Base-by-base conservation (phyloP, 192 early-diverging fungal species). In the Powellomyces hirtus region DNA sequence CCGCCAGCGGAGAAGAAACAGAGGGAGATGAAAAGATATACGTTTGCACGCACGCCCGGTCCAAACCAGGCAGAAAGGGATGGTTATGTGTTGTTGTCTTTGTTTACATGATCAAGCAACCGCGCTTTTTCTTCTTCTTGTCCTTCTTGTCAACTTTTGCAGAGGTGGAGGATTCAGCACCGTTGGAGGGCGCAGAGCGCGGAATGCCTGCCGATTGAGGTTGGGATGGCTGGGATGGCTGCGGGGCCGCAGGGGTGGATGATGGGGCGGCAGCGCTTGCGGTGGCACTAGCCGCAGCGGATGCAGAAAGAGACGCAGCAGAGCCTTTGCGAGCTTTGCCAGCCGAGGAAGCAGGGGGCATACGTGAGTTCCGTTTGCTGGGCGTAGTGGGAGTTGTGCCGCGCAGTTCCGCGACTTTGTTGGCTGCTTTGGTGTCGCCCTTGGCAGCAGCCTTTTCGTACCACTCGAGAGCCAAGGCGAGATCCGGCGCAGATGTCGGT, bases 401-500 rank as follows among this genome's bases (percentile, higher is more conserved):
- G 10, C 73, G 70, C 59, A 72, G 22, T 29, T 68, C 75, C 62
- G 68, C 63, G 10, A 79, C 27, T 59, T 71, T 69, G 42, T 24
- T 56, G 16, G 49, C 29, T 0, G 78, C 78, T 53, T 76, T 79
- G 8, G 49, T 30, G 30, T 79, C 78, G 16, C 75, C 75, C 8
- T 52, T 59, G 2, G 62, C 66, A 14, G 77, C 72, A 8, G 72
- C 72, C 7, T 46, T 38, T 38, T 64, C 68, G 66, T 78, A 78
- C 76, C 76, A 74, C 24, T 51, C 29, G 11, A 64, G 42, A 6
- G 6, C 62, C 5, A 31, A 16, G 18, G 10, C 18, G 0, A 46
- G 14, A 46, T 50, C 42, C n/a, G 35, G 31, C 29, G 14, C 30
- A 26, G 27, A 18, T 37, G 27, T 26, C 29, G 37, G 18, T 36